These are phyloP conservation scores for Crithidia brevicula DNA, from an alignment of 208 protist species.

Conservation along the genomic window DNA sequence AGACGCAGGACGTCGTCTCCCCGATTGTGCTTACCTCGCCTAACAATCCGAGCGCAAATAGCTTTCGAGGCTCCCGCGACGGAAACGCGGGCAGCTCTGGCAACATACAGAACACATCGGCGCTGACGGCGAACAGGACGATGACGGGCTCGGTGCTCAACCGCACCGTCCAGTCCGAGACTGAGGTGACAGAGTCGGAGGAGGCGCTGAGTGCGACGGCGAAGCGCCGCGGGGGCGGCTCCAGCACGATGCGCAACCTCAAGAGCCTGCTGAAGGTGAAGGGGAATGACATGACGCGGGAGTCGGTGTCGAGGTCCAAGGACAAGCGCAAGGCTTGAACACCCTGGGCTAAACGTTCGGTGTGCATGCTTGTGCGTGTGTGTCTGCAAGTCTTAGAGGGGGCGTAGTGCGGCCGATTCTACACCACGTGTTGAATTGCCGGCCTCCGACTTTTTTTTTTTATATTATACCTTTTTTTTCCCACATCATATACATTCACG, in stretches of 20 bases:
- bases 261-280: constrained; percentile 43
- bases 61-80: background rate
- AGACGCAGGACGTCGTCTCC: background rate
- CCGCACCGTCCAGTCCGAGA: background rate
- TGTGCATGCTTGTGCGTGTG: no score
- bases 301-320: constrained; percentile 35
- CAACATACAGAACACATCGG: background rate
- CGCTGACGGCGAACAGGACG: background rate
- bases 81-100: background rate
- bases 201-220: constrained; percentile 3
- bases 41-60: background rate
- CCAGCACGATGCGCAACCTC: constrained; percentile 24
- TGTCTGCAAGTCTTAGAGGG: no score
- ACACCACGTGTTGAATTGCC: no score
- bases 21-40: background rate
- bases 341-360: no score
- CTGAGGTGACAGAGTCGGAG: constrained; percentile 14
- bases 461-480: no score
- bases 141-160: background rate
- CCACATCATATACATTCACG: no score
- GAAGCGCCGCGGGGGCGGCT: background rate
- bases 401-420: no score
- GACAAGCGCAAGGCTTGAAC: constrained; percentile 10
- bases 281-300: constrained; percentile 46
- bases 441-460: no score